Conservation (phyloP, 2,329 filamentous ascomycete genomes). For the Annulohypoxylon truncatum region DNA sequence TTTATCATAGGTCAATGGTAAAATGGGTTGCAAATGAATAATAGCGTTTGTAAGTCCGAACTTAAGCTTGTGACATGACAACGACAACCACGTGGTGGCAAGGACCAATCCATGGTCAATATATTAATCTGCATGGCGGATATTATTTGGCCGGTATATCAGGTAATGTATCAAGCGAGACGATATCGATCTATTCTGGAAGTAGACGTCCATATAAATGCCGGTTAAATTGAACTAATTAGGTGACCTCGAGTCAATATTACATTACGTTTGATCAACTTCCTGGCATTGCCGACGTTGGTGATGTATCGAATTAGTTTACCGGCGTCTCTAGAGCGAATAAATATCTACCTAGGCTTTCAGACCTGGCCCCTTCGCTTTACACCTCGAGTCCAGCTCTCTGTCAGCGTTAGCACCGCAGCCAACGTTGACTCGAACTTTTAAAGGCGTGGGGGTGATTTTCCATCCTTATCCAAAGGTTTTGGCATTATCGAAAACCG, state of each 20-base stretch:
- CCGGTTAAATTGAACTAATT: conserved; percentile 19
- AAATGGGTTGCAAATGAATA: neutral
- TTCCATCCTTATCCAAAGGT: conserved; percentile 8
- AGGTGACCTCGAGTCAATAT: neutral
- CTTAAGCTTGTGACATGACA: neutral
- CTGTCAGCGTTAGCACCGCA: conserved; percentile 3
- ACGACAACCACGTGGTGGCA: conserved; percentile 22
- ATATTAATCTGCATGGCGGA: conserved; percentile 10
- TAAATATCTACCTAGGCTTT: neutral
- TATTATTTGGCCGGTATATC: neutral
- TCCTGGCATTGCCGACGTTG: neutral
- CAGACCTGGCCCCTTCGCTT: neutral
- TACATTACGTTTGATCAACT: neutral
- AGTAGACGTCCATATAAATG: neutral
- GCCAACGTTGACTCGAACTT: conserved; percentile 7
- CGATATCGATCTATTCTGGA: neutral
- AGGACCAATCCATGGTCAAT: neutral
- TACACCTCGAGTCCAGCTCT: conserved; percentile 5
- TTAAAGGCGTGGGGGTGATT: neutral
- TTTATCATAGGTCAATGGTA: neutral
- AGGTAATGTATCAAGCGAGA: neutral
- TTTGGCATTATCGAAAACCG: conserved; percentile 6
- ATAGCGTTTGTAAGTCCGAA: neutral
- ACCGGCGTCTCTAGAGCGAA: neutral
- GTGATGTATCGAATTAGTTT: neutral